Evolutionary conservation across 2,329 filamentous ascomycete genomes (phyloP).

Genomic region (Pseudonectria buxi): DNA sequence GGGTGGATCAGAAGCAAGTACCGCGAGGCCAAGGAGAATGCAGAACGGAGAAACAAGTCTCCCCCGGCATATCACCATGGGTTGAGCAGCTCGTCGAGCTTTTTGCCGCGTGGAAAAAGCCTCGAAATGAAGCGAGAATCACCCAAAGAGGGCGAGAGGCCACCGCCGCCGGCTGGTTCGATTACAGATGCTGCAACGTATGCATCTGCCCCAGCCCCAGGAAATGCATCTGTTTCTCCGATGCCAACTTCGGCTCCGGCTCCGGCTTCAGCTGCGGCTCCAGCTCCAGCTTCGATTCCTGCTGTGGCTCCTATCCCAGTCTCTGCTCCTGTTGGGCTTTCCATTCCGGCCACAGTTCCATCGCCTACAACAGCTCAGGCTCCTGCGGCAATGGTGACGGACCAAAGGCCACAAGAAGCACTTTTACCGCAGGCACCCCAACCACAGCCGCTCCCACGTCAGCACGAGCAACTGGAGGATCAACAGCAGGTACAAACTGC

Average conservation of each 20-base stretch:
- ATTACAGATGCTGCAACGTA: slow-evolving; percentile 1
- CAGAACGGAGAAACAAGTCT: slow-evolving; percentile 50
- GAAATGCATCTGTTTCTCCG: slow-evolving; percentile 4
- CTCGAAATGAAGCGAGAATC: slow-evolving; percentile 39
- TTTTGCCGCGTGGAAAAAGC: slow-evolving; percentile 40
- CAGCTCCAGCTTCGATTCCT: not conserved
- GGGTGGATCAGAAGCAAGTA: slow-evolving; percentile 56
- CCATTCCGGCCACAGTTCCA: slow-evolving; percentile 1
- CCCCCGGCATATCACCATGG: slow-evolving; percentile 37
- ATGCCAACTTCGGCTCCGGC: slow-evolving; percentile 4
- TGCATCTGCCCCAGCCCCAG: slow-evolving; percentile 8
- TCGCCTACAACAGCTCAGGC: slow-evolving; percentile 5
- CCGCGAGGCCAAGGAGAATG: slow-evolving; percentile 51
- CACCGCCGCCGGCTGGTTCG: not conserved
- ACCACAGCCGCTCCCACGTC: not conserved
- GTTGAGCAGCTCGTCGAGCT: slow-evolving; percentile 14
- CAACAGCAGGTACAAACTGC: slow-evolving; percentile 4
- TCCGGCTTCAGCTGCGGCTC: slow-evolving; percentile 3
- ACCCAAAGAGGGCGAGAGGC: slow-evolving; percentile 14
- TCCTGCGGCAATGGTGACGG: not conserved
- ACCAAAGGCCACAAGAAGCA: not conserved
- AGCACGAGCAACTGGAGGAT: slow-evolving; percentile 1
- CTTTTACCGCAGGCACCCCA: not conserved
- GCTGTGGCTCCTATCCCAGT: slow-evolving; percentile 1
- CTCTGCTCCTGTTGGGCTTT: not conserved